These are phyloP conservation scores for Kodamaea jinghongensis DNA, from an alignment of 805 yeast species.

Conservation along the genomic window DNA sequence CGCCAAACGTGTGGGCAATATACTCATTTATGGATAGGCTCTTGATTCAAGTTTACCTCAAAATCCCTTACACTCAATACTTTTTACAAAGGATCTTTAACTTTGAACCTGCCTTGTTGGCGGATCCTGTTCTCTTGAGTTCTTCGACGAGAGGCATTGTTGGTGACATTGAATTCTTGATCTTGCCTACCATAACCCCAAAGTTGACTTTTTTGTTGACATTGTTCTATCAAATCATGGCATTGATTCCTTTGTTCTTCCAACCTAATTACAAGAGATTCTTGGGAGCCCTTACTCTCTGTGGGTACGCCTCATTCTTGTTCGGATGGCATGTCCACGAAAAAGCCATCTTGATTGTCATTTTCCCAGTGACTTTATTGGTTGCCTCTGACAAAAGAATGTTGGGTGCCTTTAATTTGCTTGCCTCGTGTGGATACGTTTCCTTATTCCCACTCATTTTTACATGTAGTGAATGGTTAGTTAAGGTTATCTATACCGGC, in stretches of 20 bases:
- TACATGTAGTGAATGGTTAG: slow-evolving; percentile 74
- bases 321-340: slow-evolving; percentile 99
- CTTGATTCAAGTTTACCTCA: slow-evolving; percentile 46
- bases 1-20: slow-evolving; percentile 96
- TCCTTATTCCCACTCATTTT: slow-evolving; percentile 84
- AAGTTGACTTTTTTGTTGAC: slow-evolving; percentile 74
- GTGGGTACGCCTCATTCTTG: slow-evolving; percentile 86
- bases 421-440: slow-evolving; percentile 78
- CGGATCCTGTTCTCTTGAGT: slow-evolving; percentile 27
- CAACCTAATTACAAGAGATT: slow-evolving; percentile 78
- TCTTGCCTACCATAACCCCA: slow-evolving; percentile 81
- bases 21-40: slow-evolving; percentile 81
- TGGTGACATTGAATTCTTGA: slow-evolving; percentile 80
- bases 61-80: slow-evolving; percentile 30
- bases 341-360: slow-evolving; percentile 87
- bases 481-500: slow-evolving; percentile 73
- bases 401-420: slow-evolving; percentile 64
- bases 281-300: slow-evolving; percentile 77
- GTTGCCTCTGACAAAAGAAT: slow-evolving; percentile 70
- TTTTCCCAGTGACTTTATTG: slow-evolving; percentile 82
- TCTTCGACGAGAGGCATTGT: slow-evolving; percentile 79
- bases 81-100: slow-evolving; percentile 38
- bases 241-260: slow-evolving; percentile 64
- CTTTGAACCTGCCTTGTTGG: slow-evolving; percentile 42
- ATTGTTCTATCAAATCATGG: slow-evolving; percentile 77